These are phyloP conservation scores for Clitopilus passeckerianus DNA, from an alignment of 768 basidiomycete genomes.

Conservation along the genomic window DNA sequence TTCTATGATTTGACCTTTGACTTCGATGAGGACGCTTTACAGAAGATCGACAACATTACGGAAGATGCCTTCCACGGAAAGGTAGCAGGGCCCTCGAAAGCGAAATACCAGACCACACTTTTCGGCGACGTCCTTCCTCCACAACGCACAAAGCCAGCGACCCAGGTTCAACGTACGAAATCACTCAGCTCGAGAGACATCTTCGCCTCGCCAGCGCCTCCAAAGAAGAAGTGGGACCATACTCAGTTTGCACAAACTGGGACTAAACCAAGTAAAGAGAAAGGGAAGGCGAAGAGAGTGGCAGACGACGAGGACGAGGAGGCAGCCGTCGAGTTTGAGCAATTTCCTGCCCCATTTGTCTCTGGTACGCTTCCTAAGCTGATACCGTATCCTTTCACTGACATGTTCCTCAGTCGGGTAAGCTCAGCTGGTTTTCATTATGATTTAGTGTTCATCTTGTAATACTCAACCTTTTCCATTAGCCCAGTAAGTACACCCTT, in stretches of 20 bases:
- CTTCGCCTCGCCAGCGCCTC: slow-evolving; percentile 47
- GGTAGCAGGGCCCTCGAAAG: slow-evolving; percentile 35
- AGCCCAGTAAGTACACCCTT: slow-evolving; percentile 25
- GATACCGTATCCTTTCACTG: not conserved
- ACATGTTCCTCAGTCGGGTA: slow-evolving; percentile 42
- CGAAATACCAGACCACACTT: slow-evolving; percentile 59
- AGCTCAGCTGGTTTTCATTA: slow-evolving; percentile 17
- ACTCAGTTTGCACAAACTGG: slow-evolving; percentile 85
- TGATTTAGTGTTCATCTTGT: not conserved
- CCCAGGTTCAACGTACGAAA: slow-evolving; percentile 35
- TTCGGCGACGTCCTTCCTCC: slow-evolving; percentile 52
- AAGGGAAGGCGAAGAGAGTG: slow-evolving; percentile 39
- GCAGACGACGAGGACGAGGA: slow-evolving; percentile 49
- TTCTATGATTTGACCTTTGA: slow-evolving; percentile 54
- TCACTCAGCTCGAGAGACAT: slow-evolving; percentile 31
- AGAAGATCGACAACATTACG: slow-evolving; percentile 48
- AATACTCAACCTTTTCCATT: not conserved
- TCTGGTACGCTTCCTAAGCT: slow-evolving; percentile 40
- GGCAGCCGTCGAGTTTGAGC: slow-evolving; percentile 75
- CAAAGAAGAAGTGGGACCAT: slow-evolving; percentile 88
- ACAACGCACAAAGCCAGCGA: slow-evolving; percentile 25
- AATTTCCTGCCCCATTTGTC: slow-evolving; percentile 79
- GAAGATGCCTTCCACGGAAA: slow-evolving; percentile 40
- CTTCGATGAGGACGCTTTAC: slow-evolving; percentile 50
- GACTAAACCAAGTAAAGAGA: slow-evolving; percentile 50